phyloP scores from a whole-genome alignment of 2,329 filamentous ascomycete genomes.

The Aphanoascus verrucosus region DNA sequence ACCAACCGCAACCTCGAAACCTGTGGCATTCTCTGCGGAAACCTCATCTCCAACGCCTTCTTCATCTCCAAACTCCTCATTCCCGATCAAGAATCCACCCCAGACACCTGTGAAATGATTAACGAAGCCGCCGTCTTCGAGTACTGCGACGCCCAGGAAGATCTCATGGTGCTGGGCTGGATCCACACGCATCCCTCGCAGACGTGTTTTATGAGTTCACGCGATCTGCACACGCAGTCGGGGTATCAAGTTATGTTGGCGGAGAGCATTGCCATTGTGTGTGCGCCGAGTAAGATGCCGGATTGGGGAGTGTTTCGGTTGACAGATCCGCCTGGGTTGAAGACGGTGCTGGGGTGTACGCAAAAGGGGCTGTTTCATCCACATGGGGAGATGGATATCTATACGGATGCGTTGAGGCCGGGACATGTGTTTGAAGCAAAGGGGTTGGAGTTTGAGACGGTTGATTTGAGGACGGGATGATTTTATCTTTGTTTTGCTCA shows the following conservation, averaged over 20 bases:
- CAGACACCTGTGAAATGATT: slow-evolving; percentile 88
- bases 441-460: slow-evolving; percentile 55
- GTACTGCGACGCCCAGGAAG: slow-evolving; percentile 66
- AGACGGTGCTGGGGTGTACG: slow-evolving; percentile 69
- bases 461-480: slow-evolving; percentile 44
- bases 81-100: slow-evolving; percentile 78
- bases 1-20: slow-evolving; percentile 79
- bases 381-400: slow-evolving; percentile 59
- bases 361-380: slow-evolving; percentile 77
- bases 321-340: slow-evolving; percentile 82
- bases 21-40: slow-evolving; percentile 87
- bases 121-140: slow-evolving; percentile 79
- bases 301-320: slow-evolving; percentile 88
- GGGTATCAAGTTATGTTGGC: slow-evolving; percentile 95
- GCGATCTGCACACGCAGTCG: slow-evolving; percentile 85
- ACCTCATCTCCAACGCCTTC: slow-evolving; percentile 80
- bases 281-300: slow-evolving; percentile 62
- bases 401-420: slow-evolving; percentile 60
- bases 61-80: slow-evolving; percentile 85
- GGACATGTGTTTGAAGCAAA: slow-evolving; percentile 62
- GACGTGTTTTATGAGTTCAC: slow-evolving; percentile 93
- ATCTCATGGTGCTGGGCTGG: slow-evolving; percentile 83
- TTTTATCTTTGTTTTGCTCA: background rate
- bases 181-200: slow-evolving; percentile 97
- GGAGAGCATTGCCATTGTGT: slow-evolving; percentile 94